These are phyloP conservation scores for Amphirosellinia nigrospora DNA, from an alignment of 495 filamentous ascomycete genomes.

Conservation along the genomic window DNA sequence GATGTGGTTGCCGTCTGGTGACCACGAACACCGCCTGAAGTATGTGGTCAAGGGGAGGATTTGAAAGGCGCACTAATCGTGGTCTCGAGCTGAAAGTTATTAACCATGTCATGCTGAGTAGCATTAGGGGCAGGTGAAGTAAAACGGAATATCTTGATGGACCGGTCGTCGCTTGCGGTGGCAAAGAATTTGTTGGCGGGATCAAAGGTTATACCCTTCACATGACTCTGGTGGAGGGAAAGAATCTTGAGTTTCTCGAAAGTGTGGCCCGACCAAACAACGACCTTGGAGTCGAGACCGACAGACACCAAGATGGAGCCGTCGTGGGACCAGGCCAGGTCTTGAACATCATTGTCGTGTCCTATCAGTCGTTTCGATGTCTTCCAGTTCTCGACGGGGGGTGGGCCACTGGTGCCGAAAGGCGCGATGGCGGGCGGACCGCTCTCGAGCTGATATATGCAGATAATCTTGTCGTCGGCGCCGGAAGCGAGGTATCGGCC, in stretches of 20 bases:
- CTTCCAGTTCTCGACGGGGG: conserved; percentile 96
- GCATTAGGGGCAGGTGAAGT: conserved; percentile 91
- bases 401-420: conserved; percentile 84
- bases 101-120: conserved; percentile 88
- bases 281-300: conserved; percentile 95
- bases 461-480: conserved; percentile 97
- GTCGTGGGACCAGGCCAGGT: conserved; percentile 96
- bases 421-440: conserved; percentile 64
- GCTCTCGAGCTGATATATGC: conserved; percentile 88
- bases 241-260: conserved; percentile 97
- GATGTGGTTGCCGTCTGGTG: conserved; percentile 94
- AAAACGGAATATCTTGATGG: conserved; percentile 96
- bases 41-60: conserved; percentile 91
- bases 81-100: conserved; percentile 91
- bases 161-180: conserved; percentile 94
- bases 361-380: conserved; percentile 90
- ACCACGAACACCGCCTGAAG: conserved; percentile 96
- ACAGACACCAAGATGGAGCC: conserved; percentile 95
- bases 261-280: conserved; percentile 96
- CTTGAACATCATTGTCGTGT: conserved; percentile 98
- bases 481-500: conserved; percentile 93
- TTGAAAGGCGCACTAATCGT: conserved; percentile 85
- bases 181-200: conserved; percentile 99
- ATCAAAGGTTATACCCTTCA: conserved; percentile 98
- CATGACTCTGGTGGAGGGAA: conserved; percentile 89